Percentiles rank a stretch among this genome's conserved stretches.
Evolutionary conservation across 2,329 filamentous ascomycete species (phyloP).

Genomic region (Ophiosphaerella narmari): DNA sequence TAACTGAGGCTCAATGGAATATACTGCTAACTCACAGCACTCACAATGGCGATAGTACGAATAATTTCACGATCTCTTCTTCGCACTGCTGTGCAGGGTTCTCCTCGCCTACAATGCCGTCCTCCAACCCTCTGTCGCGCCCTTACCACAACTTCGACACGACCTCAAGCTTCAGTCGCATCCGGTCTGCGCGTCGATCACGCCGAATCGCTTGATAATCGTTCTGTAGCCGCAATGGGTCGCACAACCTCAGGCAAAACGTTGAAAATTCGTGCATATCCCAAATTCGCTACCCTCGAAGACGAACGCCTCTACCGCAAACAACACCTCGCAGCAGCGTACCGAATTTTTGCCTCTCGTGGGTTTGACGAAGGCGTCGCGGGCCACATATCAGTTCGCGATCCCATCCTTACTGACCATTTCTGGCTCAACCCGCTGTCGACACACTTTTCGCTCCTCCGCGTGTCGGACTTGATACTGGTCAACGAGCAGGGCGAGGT

Average conservation of each 20-base stretch:
- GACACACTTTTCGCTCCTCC: slow-evolving; percentile 51
- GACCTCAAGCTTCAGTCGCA: slow-evolving; percentile 21
- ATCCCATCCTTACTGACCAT: slow-evolving; percentile 40
- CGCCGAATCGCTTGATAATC: slow-evolving; percentile 48
- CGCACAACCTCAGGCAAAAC: slow-evolving; percentile 52
- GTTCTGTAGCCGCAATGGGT: slow-evolving; percentile 52
- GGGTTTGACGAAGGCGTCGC: slow-evolving; percentile 51
- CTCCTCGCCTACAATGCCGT: background rate
- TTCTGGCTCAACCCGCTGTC: slow-evolving; percentile 52
- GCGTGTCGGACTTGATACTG: slow-evolving; percentile 50
- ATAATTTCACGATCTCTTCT: background rate
- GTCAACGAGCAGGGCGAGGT: slow-evolving; percentile 51
- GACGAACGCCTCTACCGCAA: slow-evolving; percentile 51
- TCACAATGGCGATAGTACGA: slow-evolving; percentile 13
- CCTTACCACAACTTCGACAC: slow-evolving; percentile 16
- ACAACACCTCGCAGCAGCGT: slow-evolving; percentile 54
- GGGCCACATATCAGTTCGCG: slow-evolving; percentile 53
- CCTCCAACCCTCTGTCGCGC: slow-evolving; percentile 1
- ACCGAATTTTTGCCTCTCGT: slow-evolving; percentile 43
- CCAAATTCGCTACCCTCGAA: slow-evolving; percentile 44
- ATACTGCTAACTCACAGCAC: slow-evolving; percentile 4
- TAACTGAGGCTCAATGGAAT: background rate
- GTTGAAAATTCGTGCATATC: slow-evolving; percentile 54
- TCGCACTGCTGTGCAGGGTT: background rate
- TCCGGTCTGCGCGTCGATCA: slow-evolving; percentile 30